Evolutionary conservation across 345 rosid genomes (phyloP), one percentile per base, ranked within the genome.

Genomic region (Brassica carinata): DNA sequence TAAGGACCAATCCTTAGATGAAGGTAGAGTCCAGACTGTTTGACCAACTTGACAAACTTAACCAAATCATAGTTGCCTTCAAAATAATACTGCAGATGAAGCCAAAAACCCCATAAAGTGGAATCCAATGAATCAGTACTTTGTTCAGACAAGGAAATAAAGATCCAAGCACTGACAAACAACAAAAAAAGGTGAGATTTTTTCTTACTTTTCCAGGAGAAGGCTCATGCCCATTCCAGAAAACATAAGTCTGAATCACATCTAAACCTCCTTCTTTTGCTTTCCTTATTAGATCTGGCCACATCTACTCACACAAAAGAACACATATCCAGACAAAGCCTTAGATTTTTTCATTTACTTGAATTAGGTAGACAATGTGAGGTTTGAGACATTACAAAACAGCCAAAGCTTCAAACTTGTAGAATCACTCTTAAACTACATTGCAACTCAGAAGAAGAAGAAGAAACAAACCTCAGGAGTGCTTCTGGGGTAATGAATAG

Each of bases 211-310:
- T 89, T 71, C 98, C 96, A 57, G 87, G 96, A 13, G 94, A 86
- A 83, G 97, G 98, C 80, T 93, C 98, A 75, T 96, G 98, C 17
- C 98, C 99, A 88, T 96, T 93, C 98, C 98, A 96, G 75, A 96
- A 96, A 55, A 93, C 99, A 80, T 96, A 96, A 15, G 99, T 96
- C 87, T 96, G 97, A 86, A 96, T 90, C 85, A 92, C 98, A 86
- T 96, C 98, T 73, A 96, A 61, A 15, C 99, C 99, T 84, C 99
- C 98, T 84, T 92, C 97, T 75, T 92, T 93, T 45, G 97, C 96
- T 85, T 93, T 96, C 86, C 86, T 84, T 40, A 96, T 92, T 82
- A 93, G 98, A 92, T 96, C 98, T 78, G 95, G 99, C 99, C 99
- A 96, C 99, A 96, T 96, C 99, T 95, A 88, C 26, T 23, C 83